Base-by-base conservation (phyloP, 2,329 filamentous ascomycete genomes). In the Daldinia sp. region DNA sequence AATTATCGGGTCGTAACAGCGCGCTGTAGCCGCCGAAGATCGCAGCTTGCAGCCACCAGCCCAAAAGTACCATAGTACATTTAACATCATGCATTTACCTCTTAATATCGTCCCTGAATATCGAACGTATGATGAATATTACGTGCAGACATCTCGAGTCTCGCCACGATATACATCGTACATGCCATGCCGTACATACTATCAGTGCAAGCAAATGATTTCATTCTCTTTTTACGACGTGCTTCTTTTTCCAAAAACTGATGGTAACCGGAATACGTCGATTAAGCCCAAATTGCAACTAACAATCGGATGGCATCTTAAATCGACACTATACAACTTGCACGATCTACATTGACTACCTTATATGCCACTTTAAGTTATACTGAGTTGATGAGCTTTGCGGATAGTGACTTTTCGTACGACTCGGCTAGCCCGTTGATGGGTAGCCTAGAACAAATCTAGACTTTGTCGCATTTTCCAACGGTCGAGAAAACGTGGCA, bases 11-110 rank as follows among this genome's bases (percentile, higher is more conserved):
- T 70, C 65, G 63, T 65, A 58, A 70, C 68, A 70, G 65, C 60
- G 63, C 65, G 69, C 65, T 71, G 72, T 75, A 75, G 73, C 74
- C 73, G 74, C 74, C 74, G 68, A 75, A 73, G 68, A 74, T 71
- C 72, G 74, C 69, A 70, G 66, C 64, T 56, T 63, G 65, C 61
- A 65, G 61, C 50, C 41, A 54, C 59, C 41, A 44, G 54, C 44
- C 12, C 44, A 48, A 59, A 55, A 51, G 33, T 13, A 18, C 46
- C 13, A 39, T 13, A 35, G n/a, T 46, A 65, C 53, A 42, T 30
- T 60, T n/a, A 57, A 62, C 50, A 55, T 28, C 58, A 42, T 56
- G 39, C 41, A 55, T 60, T 51, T 53, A 42, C 10, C 33, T 35
- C 26, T 35, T 26, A 46, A 67, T 50, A 51, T 56, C 56, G 70